Conservation (phyloP, 805 yeast genomes). For the Spencermartinsiella europaea region DNA sequence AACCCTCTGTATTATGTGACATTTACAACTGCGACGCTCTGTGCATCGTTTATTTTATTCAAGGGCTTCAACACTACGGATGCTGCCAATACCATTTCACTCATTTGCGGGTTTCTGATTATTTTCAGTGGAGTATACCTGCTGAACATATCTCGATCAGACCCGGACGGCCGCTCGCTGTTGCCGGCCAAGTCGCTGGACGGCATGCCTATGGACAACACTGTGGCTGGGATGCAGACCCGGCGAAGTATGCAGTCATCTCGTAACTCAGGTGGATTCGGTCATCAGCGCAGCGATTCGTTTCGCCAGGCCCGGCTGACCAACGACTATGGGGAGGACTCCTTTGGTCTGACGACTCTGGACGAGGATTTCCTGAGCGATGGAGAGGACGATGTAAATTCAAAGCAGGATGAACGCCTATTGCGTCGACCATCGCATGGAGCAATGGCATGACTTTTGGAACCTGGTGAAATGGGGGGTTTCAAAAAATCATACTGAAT, state of each 20-base stretch:
- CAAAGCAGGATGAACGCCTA: background rate
- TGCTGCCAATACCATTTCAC: constrained; percentile 71
- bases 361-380: constrained; percentile 22
- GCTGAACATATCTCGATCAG: constrained; percentile 65
- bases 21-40: constrained; percentile 80
- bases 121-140: constrained; percentile 85
- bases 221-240: constrained; percentile 70
- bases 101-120: constrained; percentile 78
- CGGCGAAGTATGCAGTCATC: constrained; percentile 69
- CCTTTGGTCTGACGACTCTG: constrained; percentile 31
- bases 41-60: constrained; percentile 81
- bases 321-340: constrained; percentile 30
- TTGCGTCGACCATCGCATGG: background rate
- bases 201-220: constrained; percentile 79
- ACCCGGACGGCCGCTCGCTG: constrained; percentile 28
- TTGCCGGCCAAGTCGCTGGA: constrained; percentile 50
- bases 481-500: no score
- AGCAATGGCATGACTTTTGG: no score
- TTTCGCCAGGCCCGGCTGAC: constrained; percentile 26
- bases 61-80: constrained; percentile 82
- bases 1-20: constrained; percentile 89
- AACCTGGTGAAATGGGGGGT: no score
- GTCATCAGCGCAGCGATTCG: constrained; percentile 27
- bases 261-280: constrained; percentile 33
- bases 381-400: constrained; percentile 8